Evolutionary conservation across 768 basidiomycete genomes (phyloP), one percentile per base, ranked within the genome.

Genomic region (Trametes cingulata): DNA sequence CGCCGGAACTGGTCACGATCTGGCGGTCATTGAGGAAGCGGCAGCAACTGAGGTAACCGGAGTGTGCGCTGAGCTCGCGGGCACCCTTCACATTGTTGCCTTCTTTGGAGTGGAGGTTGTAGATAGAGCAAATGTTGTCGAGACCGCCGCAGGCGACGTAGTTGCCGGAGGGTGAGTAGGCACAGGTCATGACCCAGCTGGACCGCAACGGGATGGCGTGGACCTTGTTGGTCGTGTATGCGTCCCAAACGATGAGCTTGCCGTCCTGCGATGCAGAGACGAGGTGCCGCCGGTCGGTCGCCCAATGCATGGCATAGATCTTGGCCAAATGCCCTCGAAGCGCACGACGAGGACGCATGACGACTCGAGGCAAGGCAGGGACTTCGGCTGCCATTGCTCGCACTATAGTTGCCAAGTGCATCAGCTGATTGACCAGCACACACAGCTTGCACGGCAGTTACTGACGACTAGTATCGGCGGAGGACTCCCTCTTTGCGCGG

Each of bases 241-340:
- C 96, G 75, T 99, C 96, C 96, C 96, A 99, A 54, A 99, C 96
- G 72, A 99, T 98, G 60, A 99, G 85, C 76, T 99, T 99, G 53
- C 96, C 96, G 72, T 99, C 96, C 74, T 99, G 96, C 2, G 96
- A 98, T n/a, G 96, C 96, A 15, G 97, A 98, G 36, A 99, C 96
- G 61, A 99, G 86, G 80, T 99, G 96, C 69, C 97, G 84, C 70
- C 94, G 86, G 80, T 99, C 96, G 52, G 91, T 87, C 35, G 96
- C 91, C 97, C 97, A 99, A 75, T 99, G 97, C 92, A 99, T 97
- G 48, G 96, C 96, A 74, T 99, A 99, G 71, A 99, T 98, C 82
- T 99, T 99, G 62, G 96, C 96, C 52, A 99, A 86, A 77, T 99
- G 96, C 25, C 96, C 96, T 71, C 95, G 89, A 67, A 99, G 87